phyloP scores from a whole-genome alignment of 2,329 filamentous ascomycete genomes.

The Aspergillus vadensis region DNA sequence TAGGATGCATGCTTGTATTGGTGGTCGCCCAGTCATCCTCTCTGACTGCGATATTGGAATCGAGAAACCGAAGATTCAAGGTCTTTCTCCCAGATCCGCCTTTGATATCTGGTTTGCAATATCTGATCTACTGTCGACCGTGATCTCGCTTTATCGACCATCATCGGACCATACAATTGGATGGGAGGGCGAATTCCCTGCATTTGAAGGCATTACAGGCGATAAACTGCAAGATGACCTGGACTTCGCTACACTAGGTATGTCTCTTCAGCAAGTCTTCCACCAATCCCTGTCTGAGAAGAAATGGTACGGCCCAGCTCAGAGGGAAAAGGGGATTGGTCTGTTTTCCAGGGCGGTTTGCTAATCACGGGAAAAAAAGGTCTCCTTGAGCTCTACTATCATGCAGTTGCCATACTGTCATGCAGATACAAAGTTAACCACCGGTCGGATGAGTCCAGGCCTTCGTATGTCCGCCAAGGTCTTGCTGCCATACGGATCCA shows the following conservation, averaged over 20 bases:
- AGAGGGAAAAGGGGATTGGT: neutral
- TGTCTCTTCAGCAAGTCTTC: neutral
- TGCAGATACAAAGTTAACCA: slow-evolving; percentile 49
- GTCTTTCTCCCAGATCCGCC: slow-evolving; percentile 22
- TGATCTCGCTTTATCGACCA: slow-evolving; percentile 45
- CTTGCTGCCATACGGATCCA: slow-evolving; percentile 59
- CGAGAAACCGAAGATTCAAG: slow-evolving; percentile 28
- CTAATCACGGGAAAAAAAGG: slow-evolving; percentile 30
- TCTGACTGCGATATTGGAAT: slow-evolving; percentile 45
- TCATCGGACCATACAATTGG: slow-evolving; percentile 35
- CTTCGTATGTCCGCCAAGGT: slow-evolving; percentile 57
- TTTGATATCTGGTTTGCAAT: slow-evolving; percentile 43
- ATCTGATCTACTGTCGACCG: slow-evolving; percentile 40
- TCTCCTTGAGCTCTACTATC: slow-evolving; percentile 59
- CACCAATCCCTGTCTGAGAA: neutral
- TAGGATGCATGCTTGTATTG: slow-evolving; percentile 45
- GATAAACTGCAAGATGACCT: slow-evolving; percentile 28
- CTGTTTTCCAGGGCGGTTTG: neutral
- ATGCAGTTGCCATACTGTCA: slow-evolving; percentile 59
- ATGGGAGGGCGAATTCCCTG: slow-evolving; percentile 44
- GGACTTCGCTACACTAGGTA: slow-evolving; percentile 35
- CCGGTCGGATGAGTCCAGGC: slow-evolving; percentile 47
- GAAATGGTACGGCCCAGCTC: neutral
- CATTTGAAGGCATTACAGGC: slow-evolving; percentile 39
- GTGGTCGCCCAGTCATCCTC: slow-evolving; percentile 42